Percentiles rank a stretch among this genome's conserved stretches.
Evolutionary conservation across 352 stramenopile genomes (phyloP).

Genomic region (Phytophthora nicotianae): DNA sequence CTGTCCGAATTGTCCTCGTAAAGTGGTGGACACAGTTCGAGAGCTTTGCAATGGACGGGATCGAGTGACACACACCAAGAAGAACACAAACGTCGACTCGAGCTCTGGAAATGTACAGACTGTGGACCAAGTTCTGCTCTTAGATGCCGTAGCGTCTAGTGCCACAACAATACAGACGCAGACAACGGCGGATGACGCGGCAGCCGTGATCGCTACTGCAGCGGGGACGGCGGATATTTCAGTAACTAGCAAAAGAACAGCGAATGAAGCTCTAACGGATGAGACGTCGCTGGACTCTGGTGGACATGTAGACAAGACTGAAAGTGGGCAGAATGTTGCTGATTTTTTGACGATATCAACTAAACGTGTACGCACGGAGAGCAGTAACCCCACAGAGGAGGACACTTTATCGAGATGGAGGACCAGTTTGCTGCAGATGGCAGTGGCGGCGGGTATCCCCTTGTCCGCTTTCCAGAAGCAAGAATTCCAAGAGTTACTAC

Average conservation of each 20-base stretch:
- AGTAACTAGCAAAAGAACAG: conserved; percentile 17
- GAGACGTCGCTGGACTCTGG: not conserved
- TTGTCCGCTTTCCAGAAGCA: conserved; percentile 44
- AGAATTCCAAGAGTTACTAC: conserved; percentile 55
- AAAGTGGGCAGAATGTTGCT: conserved; percentile 11
- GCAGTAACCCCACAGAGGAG: conserved; percentile 7
- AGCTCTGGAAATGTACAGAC: not conserved
- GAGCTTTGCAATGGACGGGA: conserved; percentile 61
- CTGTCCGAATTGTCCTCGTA: conserved; percentile 69
- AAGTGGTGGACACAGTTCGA: conserved; percentile 66
- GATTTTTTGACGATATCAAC: conserved; percentile 17
- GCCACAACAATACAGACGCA: not conserved
- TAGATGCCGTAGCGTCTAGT: conserved; percentile 15
- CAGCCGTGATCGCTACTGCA: not conserved
- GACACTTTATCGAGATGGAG: conserved; percentile 25
- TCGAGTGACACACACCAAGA: conserved; percentile 31
- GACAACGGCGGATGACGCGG: conserved; percentile 16
- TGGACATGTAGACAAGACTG: conserved; percentile 9
- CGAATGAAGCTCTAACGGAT: conserved; percentile 23
- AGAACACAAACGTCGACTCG: conserved; percentile 8
- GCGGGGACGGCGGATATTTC: conserved; percentile 1
- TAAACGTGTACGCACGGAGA: conserved; percentile 28
- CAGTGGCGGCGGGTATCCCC: conserved; percentile 44
- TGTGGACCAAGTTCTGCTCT: conserved; percentile 32
- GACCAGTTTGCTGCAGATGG: conserved; percentile 36